A percentile compares a stretch with the other conserved stretches of the same genome.
phyloP scores from a whole-genome alignment of 2,329 filamentous ascomycete genomes.

The Plectosphaerella sp. region DNA sequence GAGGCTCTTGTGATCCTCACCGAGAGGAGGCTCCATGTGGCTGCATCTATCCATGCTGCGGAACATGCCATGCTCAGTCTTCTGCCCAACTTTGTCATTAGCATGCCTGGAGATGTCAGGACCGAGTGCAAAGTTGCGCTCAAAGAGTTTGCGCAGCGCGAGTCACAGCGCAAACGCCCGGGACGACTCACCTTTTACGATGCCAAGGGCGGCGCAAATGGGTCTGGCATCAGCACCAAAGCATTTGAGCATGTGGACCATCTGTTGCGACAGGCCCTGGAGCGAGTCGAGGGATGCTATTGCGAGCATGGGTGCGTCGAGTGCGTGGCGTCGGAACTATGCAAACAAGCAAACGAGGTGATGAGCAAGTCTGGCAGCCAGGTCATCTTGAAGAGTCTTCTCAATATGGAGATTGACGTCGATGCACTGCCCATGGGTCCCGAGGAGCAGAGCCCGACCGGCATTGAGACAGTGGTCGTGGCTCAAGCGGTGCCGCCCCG shows the following conservation, averaged over 20 bases:
- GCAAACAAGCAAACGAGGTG: slow-evolving; percentile 82
- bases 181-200: slow-evolving; percentile 93
- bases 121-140: slow-evolving; percentile 89
- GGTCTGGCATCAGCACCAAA: slow-evolving; percentile 83
- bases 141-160: slow-evolving; percentile 77
- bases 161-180: slow-evolving; percentile 72
- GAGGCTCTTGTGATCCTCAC: slow-evolving; percentile 74
- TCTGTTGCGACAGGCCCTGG: slow-evolving; percentile 70
- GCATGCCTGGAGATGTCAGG: slow-evolving; percentile 83
- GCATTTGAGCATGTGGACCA: slow-evolving; percentile 89
- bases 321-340: slow-evolving; percentile 81
- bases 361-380: slow-evolving; percentile 88
- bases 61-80: slow-evolving; percentile 86
- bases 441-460: slow-evolving; percentile 63
- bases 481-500: slow-evolving; percentile 60
- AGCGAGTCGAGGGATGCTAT: slow-evolving; percentile 69
- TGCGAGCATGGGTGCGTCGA: slow-evolving; percentile 83
- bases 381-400: slow-evolving; percentile 72
- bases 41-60: slow-evolving; percentile 88
- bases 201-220: slow-evolving; percentile 79
- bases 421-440: slow-evolving; percentile 83
- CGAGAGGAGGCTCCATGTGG: slow-evolving; percentile 69
- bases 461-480: slow-evolving; percentile 77
- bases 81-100: slow-evolving; percentile 87
- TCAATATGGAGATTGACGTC: slow-evolving; percentile 75